A percentile compares a stretch with the other conserved stretches of the same genome.
phyloP scores from a whole-genome alignment of 2,329 filamentous ascomycete species.

The Colletotrichum sidae region DNA sequence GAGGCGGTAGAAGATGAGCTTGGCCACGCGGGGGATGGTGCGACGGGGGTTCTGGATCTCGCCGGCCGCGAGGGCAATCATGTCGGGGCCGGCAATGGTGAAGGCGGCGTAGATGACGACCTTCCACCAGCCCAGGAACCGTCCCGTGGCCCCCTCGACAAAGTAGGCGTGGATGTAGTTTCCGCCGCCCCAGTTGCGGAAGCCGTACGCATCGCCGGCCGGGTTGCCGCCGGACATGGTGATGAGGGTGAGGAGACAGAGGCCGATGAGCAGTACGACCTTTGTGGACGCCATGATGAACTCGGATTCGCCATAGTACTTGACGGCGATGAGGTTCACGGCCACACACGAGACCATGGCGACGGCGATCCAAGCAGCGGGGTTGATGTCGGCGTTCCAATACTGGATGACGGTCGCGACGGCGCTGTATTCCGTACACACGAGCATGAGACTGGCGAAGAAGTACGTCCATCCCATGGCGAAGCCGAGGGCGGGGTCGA shows the following conservation, averaged over 20 bases:
- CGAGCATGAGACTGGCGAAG: slow-evolving; percentile 58
- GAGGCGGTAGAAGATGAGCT: slow-evolving; percentile 79
- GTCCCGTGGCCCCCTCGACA: slow-evolving; percentile 63
- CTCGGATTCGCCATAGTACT: slow-evolving; percentile 57
- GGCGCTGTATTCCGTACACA: slow-evolving; percentile 58
- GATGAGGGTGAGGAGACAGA: slow-evolving; percentile 74
- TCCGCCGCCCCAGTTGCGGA: slow-evolving; percentile 63
- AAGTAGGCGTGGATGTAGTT: slow-evolving; percentile 50
- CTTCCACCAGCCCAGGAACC: slow-evolving; percentile 68
- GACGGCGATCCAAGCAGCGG: slow-evolving; percentile 62
- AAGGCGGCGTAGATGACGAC: slow-evolving; percentile 75
- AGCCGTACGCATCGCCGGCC: slow-evolving; percentile 70
- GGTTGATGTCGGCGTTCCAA: slow-evolving; percentile 55
- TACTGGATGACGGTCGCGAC: slow-evolving; percentile 58
- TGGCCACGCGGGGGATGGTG: slow-evolving; percentile 76
- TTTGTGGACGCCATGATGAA: slow-evolving; percentile 68
- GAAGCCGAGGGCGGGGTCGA: slow-evolving; percentile 69
- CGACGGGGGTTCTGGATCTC: slow-evolving; percentile 74
- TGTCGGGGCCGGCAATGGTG: slow-evolving; percentile 75
- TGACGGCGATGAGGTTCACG: slow-evolving; percentile 60
- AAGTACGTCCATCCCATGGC: slow-evolving; percentile 62
- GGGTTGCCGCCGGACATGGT: slow-evolving; percentile 78
- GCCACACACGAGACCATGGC: slow-evolving; percentile 57
- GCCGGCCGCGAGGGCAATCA: slow-evolving; percentile 66
- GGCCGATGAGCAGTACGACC: slow-evolving; percentile 61